Base-by-base conservation (phyloP, 2,329 filamentous ascomycete species). In the Colletotrichum ledebouriae region DNA sequence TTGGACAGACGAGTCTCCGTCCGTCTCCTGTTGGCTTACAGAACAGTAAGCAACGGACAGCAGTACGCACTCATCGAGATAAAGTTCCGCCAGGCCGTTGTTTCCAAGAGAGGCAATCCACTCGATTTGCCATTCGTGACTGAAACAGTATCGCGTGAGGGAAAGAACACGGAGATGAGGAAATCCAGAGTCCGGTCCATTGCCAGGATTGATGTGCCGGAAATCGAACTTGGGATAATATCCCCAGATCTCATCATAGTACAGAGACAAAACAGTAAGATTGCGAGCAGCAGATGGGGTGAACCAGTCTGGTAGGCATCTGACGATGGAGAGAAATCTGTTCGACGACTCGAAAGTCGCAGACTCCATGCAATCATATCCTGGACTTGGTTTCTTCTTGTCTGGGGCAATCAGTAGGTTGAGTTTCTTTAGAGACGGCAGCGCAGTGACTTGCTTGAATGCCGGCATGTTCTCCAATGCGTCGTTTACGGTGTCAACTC, bases 111-210 rank as follows among this genome's bases (percentile, higher is more conserved):
- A 77, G 0, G 80, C 65, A 4, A 86, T 78, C 83, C 83, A 86
- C 10, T 81, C 79, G 0, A 84, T 71, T 60, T 86, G 83, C 75
- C 78, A 80, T 20, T 84, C 78, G 39, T 84, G 77, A 4, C 76
- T 76, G 55, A 86, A 83, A 3, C 77, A 75, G 20, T 78, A 82
- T 1, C 78, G 79, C 0, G 81, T 80, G 0, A 86, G 70, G 0
- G 77, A 73, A 0, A 86, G 75, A 0, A 78, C 75, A 37, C 76
- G 76, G 4, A 85, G 77, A 0, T 75, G 72, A 0, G 81, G 80
- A 34, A 85, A 81, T 0, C 59, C 59, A 1, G 37, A 20, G 20
- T 53, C 47, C 12, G 47, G 15, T 1, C 22, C 34, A 29, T 29
- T 33, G 17, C 59, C 59, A 3, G 55, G 55, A 1, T 71, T 72